These are phyloP conservation scores for Euphorbia celastroides DNA, from an alignment of 441 rosid species.

Conservation along the genomic window DNA sequence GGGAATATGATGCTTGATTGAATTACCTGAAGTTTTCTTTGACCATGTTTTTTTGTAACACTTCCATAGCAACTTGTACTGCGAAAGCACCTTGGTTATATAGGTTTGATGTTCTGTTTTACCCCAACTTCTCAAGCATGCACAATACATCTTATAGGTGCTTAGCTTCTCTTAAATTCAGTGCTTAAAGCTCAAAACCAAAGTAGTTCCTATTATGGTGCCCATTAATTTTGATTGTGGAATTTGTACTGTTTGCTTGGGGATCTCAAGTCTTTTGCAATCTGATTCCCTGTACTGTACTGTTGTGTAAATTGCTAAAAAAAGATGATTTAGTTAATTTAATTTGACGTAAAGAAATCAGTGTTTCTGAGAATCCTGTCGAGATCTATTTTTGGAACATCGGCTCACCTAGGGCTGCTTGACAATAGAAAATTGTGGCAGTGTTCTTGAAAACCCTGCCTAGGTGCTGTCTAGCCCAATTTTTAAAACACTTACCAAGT, in stretches of 20 bases:
- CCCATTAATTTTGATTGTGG: background rate
- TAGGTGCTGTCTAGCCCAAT: no score
- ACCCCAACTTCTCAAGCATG: background rate
- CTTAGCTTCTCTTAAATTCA: background rate
- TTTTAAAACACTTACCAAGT: no score
- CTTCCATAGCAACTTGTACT: background rate
- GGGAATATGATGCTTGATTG: background rate
- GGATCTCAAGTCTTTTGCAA: background rate
- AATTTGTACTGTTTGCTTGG: background rate
- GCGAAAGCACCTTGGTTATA: background rate
- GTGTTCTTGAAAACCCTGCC: no score
- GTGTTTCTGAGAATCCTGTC: no score
- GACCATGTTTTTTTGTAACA: background rate
- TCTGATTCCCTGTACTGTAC: background rate
- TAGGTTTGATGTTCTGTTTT: background rate
- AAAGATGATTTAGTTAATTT: no score
- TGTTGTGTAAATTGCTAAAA: no score
- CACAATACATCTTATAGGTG: background rate
- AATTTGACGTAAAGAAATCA: no score
- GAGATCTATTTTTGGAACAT: no score
- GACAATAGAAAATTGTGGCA: no score
- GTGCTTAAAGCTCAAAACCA: background rate
- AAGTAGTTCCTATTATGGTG: background rate
- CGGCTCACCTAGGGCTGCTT: no score
- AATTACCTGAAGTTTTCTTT: background rate